Conservation (phyloP, 2,329 filamentous ascomycete genomes). For the Geosmithia putterillii region DNA sequence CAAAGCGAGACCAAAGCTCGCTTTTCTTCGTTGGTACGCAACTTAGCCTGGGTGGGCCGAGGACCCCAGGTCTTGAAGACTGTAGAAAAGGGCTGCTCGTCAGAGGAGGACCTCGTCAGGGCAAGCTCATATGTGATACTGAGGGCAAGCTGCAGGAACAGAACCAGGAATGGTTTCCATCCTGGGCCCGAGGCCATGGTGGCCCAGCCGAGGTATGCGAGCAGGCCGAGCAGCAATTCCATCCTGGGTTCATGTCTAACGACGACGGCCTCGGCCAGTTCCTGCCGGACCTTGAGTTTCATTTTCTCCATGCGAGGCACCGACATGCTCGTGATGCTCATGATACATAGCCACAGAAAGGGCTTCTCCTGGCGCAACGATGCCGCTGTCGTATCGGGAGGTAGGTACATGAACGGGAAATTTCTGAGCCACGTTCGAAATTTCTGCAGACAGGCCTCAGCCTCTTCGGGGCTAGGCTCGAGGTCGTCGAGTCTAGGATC, state of each 20-base stretch:
- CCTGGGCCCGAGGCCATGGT: conserved; percentile 18
- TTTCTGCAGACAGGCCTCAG: conserved; percentile 22
- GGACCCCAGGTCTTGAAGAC: conserved; percentile 22
- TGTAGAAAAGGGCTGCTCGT: conserved; percentile 20
- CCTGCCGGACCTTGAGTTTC: conserved; percentile 26
- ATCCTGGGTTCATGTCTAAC: conserved; percentile 34
- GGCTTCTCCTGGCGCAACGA: conserved; percentile 27
- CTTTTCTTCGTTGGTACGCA: conserved; percentile 34
- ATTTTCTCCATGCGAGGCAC: conserved; percentile 24
- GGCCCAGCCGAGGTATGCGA: conserved; percentile 34
- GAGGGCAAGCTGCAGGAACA: conserved; percentile 27
- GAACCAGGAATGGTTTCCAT: conserved; percentile 29
- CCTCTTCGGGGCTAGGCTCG: conserved; percentile 21
- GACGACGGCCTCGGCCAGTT: conserved; percentile 32
- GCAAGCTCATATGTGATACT: conserved; percentile 32
- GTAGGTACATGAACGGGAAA: conserved; percentile 32
- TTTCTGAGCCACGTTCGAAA: conserved; percentile 29
- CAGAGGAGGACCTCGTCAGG: conserved; percentile 23
- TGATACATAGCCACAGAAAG: conserved; percentile 37
- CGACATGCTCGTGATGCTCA: conserved; percentile 30
- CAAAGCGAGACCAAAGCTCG: conserved; percentile 36
- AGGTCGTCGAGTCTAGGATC: conserved; percentile 5
- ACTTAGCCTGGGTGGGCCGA: conserved; percentile 12
- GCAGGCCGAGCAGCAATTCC: conserved; percentile 38
- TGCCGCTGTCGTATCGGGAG: conserved; percentile 20